Conservation (phyloP, 352 stramenopile genomes). For the Peronospora farinosa region DNA sequence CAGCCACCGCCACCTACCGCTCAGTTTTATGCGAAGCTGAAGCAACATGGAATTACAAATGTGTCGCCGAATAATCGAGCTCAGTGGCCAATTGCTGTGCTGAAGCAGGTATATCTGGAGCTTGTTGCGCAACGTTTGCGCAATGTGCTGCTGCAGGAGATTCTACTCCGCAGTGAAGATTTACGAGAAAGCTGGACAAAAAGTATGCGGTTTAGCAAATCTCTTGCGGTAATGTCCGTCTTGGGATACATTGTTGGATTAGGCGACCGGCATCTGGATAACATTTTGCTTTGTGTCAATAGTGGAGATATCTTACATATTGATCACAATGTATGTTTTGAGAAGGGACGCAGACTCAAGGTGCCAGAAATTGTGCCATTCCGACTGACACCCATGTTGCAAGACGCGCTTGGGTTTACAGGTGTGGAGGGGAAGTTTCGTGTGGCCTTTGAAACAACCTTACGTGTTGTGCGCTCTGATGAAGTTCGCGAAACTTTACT, state of each 20-base stretch:
- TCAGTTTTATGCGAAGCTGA: slow-evolving; percentile 79
- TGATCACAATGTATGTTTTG: slow-evolving; percentile 91
- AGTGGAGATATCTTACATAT: slow-evolving; percentile 87
- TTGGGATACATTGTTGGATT: slow-evolving; percentile 86
- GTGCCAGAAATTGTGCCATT: slow-evolving; percentile 89
- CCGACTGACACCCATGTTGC: slow-evolving; percentile 78
- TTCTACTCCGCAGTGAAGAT: slow-evolving; percentile 45
- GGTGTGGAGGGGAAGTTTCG: slow-evolving; percentile 72
- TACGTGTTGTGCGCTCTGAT: slow-evolving; percentile 60
- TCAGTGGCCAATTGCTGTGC: slow-evolving; percentile 48
- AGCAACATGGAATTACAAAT: slow-evolving; percentile 68
- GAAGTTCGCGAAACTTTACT: slow-evolving; percentile 64
- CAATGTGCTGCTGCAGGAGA: slow-evolving; percentile 63
- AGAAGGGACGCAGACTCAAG: slow-evolving; percentile 81
- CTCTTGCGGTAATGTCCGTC: slow-evolving; percentile 82
- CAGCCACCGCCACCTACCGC: slow-evolving; percentile 42
- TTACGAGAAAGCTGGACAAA: slow-evolving; percentile 65
- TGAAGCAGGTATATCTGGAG: slow-evolving; percentile 67
- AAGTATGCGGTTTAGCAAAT: slow-evolving; percentile 51
- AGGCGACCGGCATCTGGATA: slow-evolving; percentile 88
- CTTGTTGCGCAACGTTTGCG: slow-evolving; percentile 53
- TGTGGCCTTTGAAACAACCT: slow-evolving; percentile 59
- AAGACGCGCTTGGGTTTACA: slow-evolving; percentile 66
- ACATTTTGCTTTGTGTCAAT: slow-evolving; percentile 81
- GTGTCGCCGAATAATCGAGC: slow-evolving; percentile 58